Percentiles rank a stretch among this genome's conserved stretches.
Evolutionary conservation across 1,284 basidiomycete species (phyloP).

Genomic region (Cutaneotrichosporon cyanovorans): DNA sequence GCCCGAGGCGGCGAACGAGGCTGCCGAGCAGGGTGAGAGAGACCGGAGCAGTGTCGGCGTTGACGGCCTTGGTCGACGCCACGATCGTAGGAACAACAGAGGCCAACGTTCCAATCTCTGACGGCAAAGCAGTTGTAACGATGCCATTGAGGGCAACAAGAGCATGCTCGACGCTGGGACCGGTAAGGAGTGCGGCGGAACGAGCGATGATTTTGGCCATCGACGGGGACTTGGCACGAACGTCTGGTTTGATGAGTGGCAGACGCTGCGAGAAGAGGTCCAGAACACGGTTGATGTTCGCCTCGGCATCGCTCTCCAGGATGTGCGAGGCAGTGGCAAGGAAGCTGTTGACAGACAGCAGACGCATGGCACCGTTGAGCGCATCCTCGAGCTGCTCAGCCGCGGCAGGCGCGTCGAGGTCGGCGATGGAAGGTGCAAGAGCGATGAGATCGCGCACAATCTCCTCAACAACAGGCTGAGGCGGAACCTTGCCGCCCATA

Average conservation of each 20-base stretch:
- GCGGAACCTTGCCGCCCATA: conserved; percentile 29
- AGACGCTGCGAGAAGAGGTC: conserved; percentile 60
- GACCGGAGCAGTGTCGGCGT: conserved; percentile 47
- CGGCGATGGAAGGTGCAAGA: conserved; percentile 22
- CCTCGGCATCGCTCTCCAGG: conserved; percentile 22
- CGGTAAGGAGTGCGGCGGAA: conserved; percentile 50
- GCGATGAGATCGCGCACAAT: conserved; percentile 35
- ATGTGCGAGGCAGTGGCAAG: conserved; percentile 38
- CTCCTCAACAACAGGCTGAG: conserved; percentile 26
- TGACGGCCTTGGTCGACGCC: conserved; percentile 45
- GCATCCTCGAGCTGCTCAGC: conserved; percentile 15
- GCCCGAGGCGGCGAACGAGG: conserved; percentile 58
- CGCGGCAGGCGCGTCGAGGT: conserved; percentile 13
- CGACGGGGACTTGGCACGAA: conserved; percentile 53
- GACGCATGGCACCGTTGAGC: conserved; percentile 39
- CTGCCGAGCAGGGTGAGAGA: conserved; percentile 53
- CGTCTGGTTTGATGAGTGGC: conserved; percentile 54
- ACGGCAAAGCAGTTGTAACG: conserved; percentile 52
- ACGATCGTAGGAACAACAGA: conserved; percentile 57
- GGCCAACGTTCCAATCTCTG: conserved; percentile 61
- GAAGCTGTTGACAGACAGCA: conserved; percentile 57
- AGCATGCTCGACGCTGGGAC: conserved; percentile 35
- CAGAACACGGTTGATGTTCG: conserved; percentile 37
- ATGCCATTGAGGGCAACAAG: conserved; percentile 58
- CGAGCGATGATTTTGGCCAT: conserved; percentile 49